Base-by-base conservation (phyloP, 805 yeast species). In the Danielia reshetovae region DNA sequence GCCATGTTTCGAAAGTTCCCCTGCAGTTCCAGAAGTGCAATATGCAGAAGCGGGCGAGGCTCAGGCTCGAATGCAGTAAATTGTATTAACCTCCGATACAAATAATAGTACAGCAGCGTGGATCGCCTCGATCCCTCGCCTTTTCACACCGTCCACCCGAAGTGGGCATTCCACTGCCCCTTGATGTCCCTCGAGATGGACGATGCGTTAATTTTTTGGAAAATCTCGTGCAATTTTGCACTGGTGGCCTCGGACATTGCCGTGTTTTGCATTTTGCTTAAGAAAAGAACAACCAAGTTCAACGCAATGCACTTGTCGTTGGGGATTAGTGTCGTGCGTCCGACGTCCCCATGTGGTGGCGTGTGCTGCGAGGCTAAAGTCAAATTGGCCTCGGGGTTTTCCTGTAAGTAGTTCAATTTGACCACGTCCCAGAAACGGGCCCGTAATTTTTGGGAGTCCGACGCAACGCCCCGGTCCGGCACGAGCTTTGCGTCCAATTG, bases 381-480 rank as follows among this genome's bases (percentile, higher is more conserved):
- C 9, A n/a, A 18, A 9, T n/a, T 28, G 11, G 11, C 17, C 16
- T 24, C 6, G 24, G 16, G 7, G 12, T n/a, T 9, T 13, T 21
- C 12, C 12, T 23, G 17, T 19, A 17, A 28, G 34, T 55, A 52
- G 18, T 59, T 54, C 11, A 42, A 29, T 34, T 53, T 55, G 11
- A 64, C 54, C 22, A 60, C 38, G 18, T 47, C 43, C 67, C 68
- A 65, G 12, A 60, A 40, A n/a, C 41, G 32, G 9, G 48, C 49
- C 27, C 68, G 49, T 17, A 62, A 40, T 39, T 55, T 55, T 21
- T 32, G 39, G 2, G 65, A 47, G 35, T 61, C 64, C 5, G 49
- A 45, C 4, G 24, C 16, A 9, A 19, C 22, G 7, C 22, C 9
- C 9, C 9, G 9, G 22, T 19, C 22, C 7, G 22, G 22, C 22